Evolutionary conservation across 1,284 basidiomycete species (phyloP).

Genomic region (Rhodotorula mucilaginosa): DNA sequence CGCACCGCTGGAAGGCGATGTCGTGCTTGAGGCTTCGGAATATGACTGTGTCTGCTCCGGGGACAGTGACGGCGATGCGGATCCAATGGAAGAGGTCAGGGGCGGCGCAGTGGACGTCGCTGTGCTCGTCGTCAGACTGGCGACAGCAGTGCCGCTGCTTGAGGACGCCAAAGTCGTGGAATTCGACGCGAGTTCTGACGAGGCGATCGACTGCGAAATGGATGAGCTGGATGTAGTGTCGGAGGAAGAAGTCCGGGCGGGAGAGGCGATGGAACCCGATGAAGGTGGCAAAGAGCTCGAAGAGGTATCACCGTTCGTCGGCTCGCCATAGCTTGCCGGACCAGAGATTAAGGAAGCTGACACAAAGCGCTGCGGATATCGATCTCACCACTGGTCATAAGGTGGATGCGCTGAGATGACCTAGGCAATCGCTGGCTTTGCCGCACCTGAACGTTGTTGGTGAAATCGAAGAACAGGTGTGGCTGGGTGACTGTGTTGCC

Average conservation of each 20-base stretch:
- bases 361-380: slow-evolving; percentile 10
- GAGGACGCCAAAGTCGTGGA: background rate
- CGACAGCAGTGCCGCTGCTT: background rate
- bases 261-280: background rate
- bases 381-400: background rate
- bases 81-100: background rate
- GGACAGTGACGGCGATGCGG: too few species aligned
- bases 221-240: background rate
- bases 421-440: background rate
- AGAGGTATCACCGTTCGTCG: background rate
- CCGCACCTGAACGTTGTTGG: background rate
- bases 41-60: too few species aligned
- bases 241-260: background rate
- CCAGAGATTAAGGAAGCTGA: slow-evolving; percentile 8
- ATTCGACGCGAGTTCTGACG: background rate
- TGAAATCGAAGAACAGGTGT: slow-evolving; percentile 6
- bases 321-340: background rate
- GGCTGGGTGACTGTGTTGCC: slow-evolving; percentile 10
- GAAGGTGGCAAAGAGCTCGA: background rate
- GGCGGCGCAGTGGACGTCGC: background rate
- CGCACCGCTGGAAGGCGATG: too few species aligned
- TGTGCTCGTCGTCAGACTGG: background rate
- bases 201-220: background rate
- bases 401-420: background rate
- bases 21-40: too few species aligned